Conservation (phyloP, 1,139 yeast species). For the Kodamaea sp. region DNA sequence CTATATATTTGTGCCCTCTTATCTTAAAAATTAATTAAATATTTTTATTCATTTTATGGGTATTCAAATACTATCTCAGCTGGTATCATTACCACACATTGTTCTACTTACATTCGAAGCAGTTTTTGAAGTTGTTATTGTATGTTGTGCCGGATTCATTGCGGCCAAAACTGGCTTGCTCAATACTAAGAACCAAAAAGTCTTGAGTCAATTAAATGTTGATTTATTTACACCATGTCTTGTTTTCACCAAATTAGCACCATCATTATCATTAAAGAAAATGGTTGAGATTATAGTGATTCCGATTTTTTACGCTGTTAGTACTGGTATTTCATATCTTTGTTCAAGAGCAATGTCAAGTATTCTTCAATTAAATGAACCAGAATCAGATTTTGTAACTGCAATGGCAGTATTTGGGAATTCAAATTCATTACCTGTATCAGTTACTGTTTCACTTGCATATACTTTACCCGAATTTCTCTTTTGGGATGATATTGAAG, state of each 20-base stretch:
- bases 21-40: too few relatives aligned
- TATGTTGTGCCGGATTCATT: constrained; percentile 67
- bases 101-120: constrained; percentile 73
- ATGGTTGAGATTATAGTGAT: constrained; percentile 67
- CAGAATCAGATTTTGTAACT: constrained; percentile 75
- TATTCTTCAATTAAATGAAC: constrained; percentile 49
- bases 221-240: constrained; percentile 82
- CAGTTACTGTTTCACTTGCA: constrained; percentile 66
- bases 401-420: constrained; percentile 91
- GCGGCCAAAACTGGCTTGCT: constrained; percentile 63
- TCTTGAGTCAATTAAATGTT: constrained; percentile 65
- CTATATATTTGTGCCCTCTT: too few relatives aligned
- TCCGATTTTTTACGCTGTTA: constrained; percentile 65
- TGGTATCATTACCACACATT: constrained; percentile 51
- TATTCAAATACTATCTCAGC: neutral
- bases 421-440: constrained; percentile 77
- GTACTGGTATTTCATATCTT: constrained; percentile 57
- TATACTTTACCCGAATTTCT: constrained; percentile 67
- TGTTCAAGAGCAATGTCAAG: constrained; percentile 52
- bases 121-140: constrained; percentile 69
- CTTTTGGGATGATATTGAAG: constrained; percentile 64
- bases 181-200: constrained; percentile 59
- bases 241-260: constrained; percentile 75
- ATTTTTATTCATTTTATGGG: neutral
- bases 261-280: constrained; percentile 63